These are phyloP conservation scores for Globisporangium nodosum DNA, from an alignment of 352 stramenopile genomes.

Conservation along the genomic window DNA sequence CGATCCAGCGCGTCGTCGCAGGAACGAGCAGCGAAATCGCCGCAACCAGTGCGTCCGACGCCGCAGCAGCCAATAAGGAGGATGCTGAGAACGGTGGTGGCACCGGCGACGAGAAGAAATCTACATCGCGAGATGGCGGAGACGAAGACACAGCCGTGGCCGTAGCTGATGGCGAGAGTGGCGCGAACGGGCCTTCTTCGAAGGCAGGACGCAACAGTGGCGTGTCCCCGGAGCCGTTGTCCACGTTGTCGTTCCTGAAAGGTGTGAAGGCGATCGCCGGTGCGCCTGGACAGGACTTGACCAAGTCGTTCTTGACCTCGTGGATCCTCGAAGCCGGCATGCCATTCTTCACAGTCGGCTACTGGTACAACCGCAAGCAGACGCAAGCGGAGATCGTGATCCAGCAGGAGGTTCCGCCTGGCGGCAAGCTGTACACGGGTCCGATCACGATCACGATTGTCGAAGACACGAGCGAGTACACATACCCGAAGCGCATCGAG, in stretches of 20 bases:
- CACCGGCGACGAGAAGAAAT: slow-evolving; percentile 28
- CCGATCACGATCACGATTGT: slow-evolving; percentile 84
- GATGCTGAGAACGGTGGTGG: slow-evolving; percentile 25
- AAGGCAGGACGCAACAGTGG: slow-evolving; percentile 12
- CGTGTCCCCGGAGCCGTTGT: slow-evolving; percentile 45
- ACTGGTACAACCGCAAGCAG: slow-evolving; percentile 88
- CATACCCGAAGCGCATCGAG: slow-evolving; percentile 79
- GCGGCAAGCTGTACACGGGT: slow-evolving; percentile 74
- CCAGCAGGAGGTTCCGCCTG: slow-evolving; percentile 74
- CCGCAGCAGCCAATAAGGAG: slow-evolving; percentile 23
- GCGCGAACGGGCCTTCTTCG: slow-evolving; percentile 7
- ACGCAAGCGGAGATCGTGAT: slow-evolving; percentile 81
- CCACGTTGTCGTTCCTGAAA: slow-evolving; percentile 74
- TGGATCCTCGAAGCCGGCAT: slow-evolving; percentile 82
- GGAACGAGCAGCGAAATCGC: slow-evolving; percentile 27
- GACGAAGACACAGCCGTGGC: slow-evolving; percentile 25
- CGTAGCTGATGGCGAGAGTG: slow-evolving; percentile 3
- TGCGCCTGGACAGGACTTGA: slow-evolving; percentile 68
- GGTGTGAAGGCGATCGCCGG: slow-evolving; percentile 79
- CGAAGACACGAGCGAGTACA: slow-evolving; percentile 80
- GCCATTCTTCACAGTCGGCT: slow-evolving; percentile 83
- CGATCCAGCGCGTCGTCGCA: slow-evolving; percentile 72
- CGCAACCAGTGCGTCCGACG: slow-evolving; percentile 14
- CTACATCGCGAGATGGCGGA: slow-evolving; percentile 22
- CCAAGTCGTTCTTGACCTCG: slow-evolving; percentile 70